Evolutionary conservation across 345 rosid genomes (phyloP), one percentile per base, ranked within the genome.

Genomic region (Populus euphratica): DNA sequence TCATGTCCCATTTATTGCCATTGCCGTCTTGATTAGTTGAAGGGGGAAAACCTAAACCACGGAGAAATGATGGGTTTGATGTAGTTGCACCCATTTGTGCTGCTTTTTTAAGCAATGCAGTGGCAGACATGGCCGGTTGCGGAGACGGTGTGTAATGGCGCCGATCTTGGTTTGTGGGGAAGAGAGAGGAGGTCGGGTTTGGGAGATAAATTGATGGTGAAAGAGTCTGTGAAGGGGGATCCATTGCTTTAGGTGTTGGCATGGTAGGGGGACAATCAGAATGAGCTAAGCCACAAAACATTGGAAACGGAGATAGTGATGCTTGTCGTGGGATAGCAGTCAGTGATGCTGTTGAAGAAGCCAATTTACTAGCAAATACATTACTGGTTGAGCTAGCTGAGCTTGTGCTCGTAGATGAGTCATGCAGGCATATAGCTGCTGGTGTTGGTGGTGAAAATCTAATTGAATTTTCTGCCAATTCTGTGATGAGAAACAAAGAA

Each of bases 31-130:
- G 85, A 63, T 71, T 20, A 2, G 75, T 38, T 27, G 90, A 54
- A 4, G 88, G 52, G 1, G 88, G 67, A 33, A 89, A 78, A 4
- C 96, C 91, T 17, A 88, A 70, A 33, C 93, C 88, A 0, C 87
- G 87, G 13, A 90, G 87, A 25, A 86, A 76, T 0, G 90, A 87
- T 0, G 85, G 65, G 77, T 79, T 87, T 3, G 96, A 87, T 33
- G 93, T 82, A 2, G 93, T 64, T 10, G 96, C 87, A 31, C 97
- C 99, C 90, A 96, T 88, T 79, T 92, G 94, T 17, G 98, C 99
- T 52, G 99, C 99, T 68, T 91, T 96, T 65, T 96, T 97, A 59
- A 96, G 97, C 87, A 96, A 81, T 50, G 99, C 99, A 0, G 99
- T 96, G 20, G 99, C 99, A 1, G 99, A 93, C 94, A 96, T 92